A percentile compares a stretch with the other conserved stretches of the same genome.
phyloP scores from a whole-genome alignment of 2,329 filamentous ascomycete genomes.

The Erysiphe pulchra region DNA sequence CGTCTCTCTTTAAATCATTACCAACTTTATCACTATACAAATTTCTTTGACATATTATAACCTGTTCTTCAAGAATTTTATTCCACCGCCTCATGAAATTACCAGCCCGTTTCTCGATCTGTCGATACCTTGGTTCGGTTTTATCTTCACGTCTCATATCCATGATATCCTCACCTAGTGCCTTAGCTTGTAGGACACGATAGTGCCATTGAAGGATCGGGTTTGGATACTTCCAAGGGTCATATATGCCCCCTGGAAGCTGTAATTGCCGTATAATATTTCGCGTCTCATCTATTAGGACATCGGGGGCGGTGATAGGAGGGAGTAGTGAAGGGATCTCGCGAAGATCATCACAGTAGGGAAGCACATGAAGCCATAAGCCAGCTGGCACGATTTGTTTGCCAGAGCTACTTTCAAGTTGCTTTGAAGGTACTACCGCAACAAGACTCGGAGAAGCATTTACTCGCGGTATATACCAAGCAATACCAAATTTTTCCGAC shows the following conservation, averaged over 20 bases:
- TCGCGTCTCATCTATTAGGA: slow-evolving; percentile 60
- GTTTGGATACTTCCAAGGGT: slow-evolving; percentile 74
- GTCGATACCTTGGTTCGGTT: slow-evolving; percentile 59
- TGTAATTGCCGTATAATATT: slow-evolving; percentile 49
- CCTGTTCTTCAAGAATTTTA: slow-evolving; percentile 30
- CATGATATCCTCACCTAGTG: slow-evolving; percentile 74
- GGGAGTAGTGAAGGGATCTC: slow-evolving; percentile 37
- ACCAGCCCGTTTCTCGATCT: slow-evolving; percentile 64
- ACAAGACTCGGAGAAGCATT: slow-evolving; percentile 61
- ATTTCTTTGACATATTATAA: slow-evolving; percentile 1
- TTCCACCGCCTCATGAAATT: slow-evolving; percentile 59
- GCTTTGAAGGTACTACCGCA: slow-evolving; percentile 54
- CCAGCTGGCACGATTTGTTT: slow-evolving; percentile 55
- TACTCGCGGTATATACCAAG: slow-evolving; percentile 66
- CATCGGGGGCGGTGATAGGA: slow-evolving; percentile 32
- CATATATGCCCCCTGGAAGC: slow-evolving; percentile 62
- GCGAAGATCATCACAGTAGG: slow-evolving; percentile 72
- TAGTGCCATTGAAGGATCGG: slow-evolving; percentile 94
- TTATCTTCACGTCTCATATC: slow-evolving; percentile 37
- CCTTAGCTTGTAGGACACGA: slow-evolving; percentile 71
- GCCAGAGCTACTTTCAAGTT: slow-evolving; percentile 35
- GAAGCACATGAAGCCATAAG: slow-evolving; percentile 69
- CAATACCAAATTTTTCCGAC: slow-evolving; percentile 57
- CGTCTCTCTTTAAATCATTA: too few species aligned
- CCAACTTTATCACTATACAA: not conserved